These are phyloP conservation scores for Citrus medica DNA, from an alignment of 345 rosid species.

Conservation along the genomic window DNA sequence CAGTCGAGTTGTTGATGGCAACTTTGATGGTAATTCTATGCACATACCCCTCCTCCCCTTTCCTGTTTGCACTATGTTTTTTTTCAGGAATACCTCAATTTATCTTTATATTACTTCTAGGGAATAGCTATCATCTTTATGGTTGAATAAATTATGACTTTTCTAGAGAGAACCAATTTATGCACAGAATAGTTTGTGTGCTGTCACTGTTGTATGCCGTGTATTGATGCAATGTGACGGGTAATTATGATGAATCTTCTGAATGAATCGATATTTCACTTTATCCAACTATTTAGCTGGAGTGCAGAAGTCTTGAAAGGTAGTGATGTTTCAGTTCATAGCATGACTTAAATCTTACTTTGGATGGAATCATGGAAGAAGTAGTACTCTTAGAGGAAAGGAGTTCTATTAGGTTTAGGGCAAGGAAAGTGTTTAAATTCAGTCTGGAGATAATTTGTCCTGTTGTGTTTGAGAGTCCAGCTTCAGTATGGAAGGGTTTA, in stretches of 20 bases:
- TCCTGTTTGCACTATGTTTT: background rate
- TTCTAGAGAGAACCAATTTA: background rate
- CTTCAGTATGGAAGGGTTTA: background rate
- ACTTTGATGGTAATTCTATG: conserved; percentile 72
- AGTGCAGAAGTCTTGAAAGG: background rate
- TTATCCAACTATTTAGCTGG: background rate
- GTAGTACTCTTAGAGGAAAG: background rate
- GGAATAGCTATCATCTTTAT: background rate
- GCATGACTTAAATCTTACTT: background rate
- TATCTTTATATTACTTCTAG: background rate
- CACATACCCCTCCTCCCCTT: background rate
- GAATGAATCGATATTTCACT: background rate
- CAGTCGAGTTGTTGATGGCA: conserved; percentile 89
- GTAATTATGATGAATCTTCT: background rate
- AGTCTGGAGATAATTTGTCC: background rate
- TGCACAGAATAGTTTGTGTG: background rate
- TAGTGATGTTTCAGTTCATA: background rate
- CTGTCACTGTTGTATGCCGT: background rate
- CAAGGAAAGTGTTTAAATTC: background rate
- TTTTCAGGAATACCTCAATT: background rate
- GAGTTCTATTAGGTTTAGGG: background rate
- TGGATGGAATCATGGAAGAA: background rate
- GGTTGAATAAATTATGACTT: background rate
- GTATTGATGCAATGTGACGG: background rate
- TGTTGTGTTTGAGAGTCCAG: background rate